Percentiles rank a stretch among this genome's conserved stretches.
Evolutionary conservation across 352 stramenopile species (phyloP).

Genomic region (Globisporangium barbulae): DNA sequence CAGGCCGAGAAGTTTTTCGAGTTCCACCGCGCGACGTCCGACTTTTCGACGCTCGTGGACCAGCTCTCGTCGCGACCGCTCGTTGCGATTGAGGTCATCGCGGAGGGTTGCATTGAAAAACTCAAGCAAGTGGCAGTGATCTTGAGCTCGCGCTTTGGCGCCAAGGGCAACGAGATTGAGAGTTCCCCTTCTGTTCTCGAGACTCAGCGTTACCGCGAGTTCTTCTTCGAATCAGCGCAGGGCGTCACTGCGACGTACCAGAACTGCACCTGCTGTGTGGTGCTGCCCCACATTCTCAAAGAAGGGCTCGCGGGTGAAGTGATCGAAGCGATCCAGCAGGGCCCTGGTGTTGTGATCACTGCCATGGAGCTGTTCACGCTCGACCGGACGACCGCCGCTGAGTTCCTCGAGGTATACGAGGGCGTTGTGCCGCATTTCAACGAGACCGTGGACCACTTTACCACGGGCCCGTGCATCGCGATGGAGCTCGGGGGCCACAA

Average conservation of each 20-base stretch:
- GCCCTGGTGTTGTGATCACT: constrained; percentile 67
- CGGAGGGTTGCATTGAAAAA: constrained; percentile 63
- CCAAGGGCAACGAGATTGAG: constrained; percentile 43
- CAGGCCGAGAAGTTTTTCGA: constrained; percentile 60
- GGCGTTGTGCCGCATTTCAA: constrained; percentile 82
- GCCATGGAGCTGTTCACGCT: constrained; percentile 90
- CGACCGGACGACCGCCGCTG: constrained; percentile 47
- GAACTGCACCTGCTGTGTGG: constrained; percentile 90
- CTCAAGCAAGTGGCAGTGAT: constrained; percentile 50
- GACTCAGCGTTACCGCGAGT: constrained; percentile 49
- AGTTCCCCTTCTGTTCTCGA: constrained; percentile 50
- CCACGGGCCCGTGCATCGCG: constrained; percentile 84
- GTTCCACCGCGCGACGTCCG: constrained; percentile 29
- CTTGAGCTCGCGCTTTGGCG: constrained; percentile 42
- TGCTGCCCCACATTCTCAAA: constrained; percentile 92
- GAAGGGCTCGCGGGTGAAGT: constrained; percentile 77
- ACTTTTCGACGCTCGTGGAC: constrained; percentile 34
- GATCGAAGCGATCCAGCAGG: constrained; percentile 75
- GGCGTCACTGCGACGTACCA: constrained; percentile 70
- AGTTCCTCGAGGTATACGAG: constrained; percentile 85
- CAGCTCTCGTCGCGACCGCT: constrained; percentile 36
- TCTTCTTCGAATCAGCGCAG: constrained; percentile 62
- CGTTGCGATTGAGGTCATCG: constrained; percentile 75
- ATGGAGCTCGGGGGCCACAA: constrained; percentile 83
- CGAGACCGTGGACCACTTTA: constrained; percentile 87